Base-by-base conservation (phyloP, 2,329 filamentous ascomycete species). In the Diaporthe capsici region DNA sequence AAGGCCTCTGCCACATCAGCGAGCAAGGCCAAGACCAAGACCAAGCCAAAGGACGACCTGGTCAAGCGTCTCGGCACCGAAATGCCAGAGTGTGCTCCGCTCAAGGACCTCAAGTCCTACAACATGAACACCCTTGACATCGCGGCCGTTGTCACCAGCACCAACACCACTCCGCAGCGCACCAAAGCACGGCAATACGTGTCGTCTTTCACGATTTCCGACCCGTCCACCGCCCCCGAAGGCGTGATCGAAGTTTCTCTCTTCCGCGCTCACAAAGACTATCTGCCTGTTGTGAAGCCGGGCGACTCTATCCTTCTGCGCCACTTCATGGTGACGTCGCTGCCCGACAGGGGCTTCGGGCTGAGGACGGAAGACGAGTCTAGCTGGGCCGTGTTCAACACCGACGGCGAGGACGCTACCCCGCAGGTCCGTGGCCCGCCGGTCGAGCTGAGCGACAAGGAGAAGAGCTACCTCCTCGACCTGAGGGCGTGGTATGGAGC, bases 371-470 rank as follows among this genome's bases (percentile, higher is more conserved):
- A 75, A n/a, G 88, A 89, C 60, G 85, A 84, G 47, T 92, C 90
- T 22, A 88, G 89, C 72, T 93, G 92, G 89, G 91, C 90, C 2
- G 90, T 93, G 4, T 92, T 91, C 77, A 89, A 91, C 78, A 82
- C 83, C 53, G 82, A 84, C 47, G 79, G 78, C 44, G 82, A 82
- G 4, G 82, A 84, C 61, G 80, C 81, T 71, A 82, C 87, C 58
- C 84, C 88, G 57, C 88, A 92, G 82, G 88, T 92, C 71, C 88
- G 87, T 76, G 91, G 91, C 0, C 89, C 90, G 72, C 90, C 90
- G 0, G 87, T 93, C 28, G 91, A 93, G 82, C 86, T 89, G 76
- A 85, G 84, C 39, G 83, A 86, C 20, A 83, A 82, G 39, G 91
- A 92, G 82, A 84, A 83, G 68, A 84, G 83, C 39, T 88, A 91